Evolutionary conservation across 2,329 filamentous ascomycete genomes (phyloP).

Genomic region (Colletotrichum filicis): DNA sequence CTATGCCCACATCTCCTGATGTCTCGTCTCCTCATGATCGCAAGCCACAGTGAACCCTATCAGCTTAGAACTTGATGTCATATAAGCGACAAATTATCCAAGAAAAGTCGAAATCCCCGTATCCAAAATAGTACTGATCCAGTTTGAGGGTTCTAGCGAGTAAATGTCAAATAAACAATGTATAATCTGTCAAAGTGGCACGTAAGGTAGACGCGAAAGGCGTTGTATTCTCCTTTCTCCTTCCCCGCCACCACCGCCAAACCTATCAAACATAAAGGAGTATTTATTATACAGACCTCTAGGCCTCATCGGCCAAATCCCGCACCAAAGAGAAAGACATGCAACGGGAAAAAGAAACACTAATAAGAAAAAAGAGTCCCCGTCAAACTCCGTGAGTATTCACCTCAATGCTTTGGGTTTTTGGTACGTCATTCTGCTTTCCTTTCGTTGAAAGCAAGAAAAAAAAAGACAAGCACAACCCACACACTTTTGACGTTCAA

Average conservation of each 20-base stretch:
- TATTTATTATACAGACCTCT: slow-evolving; percentile 37
- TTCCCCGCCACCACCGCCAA: background rate
- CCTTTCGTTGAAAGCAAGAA: background rate
- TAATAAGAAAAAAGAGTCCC: slow-evolving; percentile 28
- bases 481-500: slow-evolving; percentile 12
- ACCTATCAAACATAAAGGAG: slow-evolving; percentile 8
- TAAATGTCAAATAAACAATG: slow-evolving; percentile 9
- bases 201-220: slow-evolving; percentile 12
- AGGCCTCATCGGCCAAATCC: slow-evolving; percentile 1
- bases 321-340: slow-evolving; percentile 13
- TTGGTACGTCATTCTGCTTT: slow-evolving; percentile 19
- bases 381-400: slow-evolving; percentile 34
- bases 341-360: slow-evolving; percentile 13
- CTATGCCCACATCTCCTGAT: too few species aligned
- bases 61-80: background rate
- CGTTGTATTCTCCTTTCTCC: background rate
- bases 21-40: background rate
- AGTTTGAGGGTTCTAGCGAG: background rate
- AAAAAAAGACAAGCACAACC: background rate
- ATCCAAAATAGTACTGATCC: too few species aligned
- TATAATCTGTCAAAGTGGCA: slow-evolving; percentile 27
- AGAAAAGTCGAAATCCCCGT: too few species aligned
- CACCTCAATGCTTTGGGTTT: slow-evolving; percentile 29
- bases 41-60: background rate
- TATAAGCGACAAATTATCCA: too few species aligned